These are phyloP conservation scores for Spencermartinsiella ligniputridi DNA, from an alignment of 1,139 yeast genomes.

Conservation along the genomic window DNA sequence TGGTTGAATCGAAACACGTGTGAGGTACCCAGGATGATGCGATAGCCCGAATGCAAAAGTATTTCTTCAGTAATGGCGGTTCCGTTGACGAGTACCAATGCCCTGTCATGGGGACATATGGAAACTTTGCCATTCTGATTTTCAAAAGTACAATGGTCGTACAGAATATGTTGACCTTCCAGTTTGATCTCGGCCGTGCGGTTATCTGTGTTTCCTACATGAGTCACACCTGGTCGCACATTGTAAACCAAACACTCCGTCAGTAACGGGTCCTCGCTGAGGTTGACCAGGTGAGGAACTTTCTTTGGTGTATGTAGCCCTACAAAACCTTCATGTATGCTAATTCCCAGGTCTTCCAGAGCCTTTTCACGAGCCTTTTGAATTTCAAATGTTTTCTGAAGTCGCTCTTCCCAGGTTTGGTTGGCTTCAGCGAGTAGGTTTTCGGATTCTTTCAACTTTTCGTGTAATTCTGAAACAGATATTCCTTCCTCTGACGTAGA, in stretches of 20 bases:
- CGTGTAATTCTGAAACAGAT: conserved; percentile 20
- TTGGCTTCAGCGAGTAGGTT: conserved; percentile 25
- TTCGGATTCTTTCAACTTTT: conserved; percentile 24
- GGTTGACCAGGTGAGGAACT: conserved; percentile 29
- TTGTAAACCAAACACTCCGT: conserved; percentile 31
- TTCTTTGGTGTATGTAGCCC: conserved; percentile 29
- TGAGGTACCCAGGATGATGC: conserved; percentile 24
- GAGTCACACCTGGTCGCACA: conserved; percentile 25
- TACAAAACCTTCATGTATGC: conserved; percentile 22
- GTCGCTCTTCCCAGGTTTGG: conserved; percentile 30
- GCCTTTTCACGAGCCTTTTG: conserved; percentile 26
- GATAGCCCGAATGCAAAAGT: conserved; percentile 24
- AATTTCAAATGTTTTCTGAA: conserved; percentile 22
- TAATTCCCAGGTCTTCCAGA: conserved; percentile 29
- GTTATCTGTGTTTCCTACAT: conserved; percentile 22
- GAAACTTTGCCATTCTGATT: conserved; percentile 20
- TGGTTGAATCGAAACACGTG: conserved; percentile 28
- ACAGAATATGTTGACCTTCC: conserved; percentile 21
- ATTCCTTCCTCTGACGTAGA: not conserved
- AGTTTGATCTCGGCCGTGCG: conserved; percentile 23
- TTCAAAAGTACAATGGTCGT: conserved; percentile 25
- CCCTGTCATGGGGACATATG: conserved; percentile 14
- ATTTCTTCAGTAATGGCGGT: conserved; percentile 13
- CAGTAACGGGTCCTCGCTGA: conserved; percentile 28
- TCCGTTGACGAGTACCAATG: conserved; percentile 26